A percentile compares a stretch with the other conserved stretches of the same genome.
These are phyloP conservation scores for Aurinia saxatilis DNA, from an alignment of 345 rosid species.

Conservation along the genomic window DNA sequence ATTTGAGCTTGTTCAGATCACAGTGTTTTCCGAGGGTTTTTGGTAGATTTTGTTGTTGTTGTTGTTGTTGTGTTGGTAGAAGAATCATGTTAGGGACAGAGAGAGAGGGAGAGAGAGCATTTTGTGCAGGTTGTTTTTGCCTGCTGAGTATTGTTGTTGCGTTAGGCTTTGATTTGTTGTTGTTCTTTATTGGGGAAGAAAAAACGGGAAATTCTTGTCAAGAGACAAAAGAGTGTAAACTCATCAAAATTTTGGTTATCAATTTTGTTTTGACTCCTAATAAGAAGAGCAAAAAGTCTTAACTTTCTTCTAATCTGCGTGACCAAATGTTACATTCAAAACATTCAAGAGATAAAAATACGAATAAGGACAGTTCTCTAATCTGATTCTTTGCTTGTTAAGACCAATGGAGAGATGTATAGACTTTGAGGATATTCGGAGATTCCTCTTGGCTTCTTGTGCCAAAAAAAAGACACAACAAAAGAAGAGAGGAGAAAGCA, in stretches of 20 bases:
- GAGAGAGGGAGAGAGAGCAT: background rate
- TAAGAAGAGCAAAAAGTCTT: too few relatives aligned
- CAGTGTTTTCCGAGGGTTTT: slow-evolving; percentile 16
- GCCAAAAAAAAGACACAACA: background rate
- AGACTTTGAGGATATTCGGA: slow-evolving; percentile 12
- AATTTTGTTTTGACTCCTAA: too few relatives aligned
- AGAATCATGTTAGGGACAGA: slow-evolving; percentile 15
- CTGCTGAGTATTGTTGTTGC: slow-evolving; percentile 1
- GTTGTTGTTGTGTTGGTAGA: slow-evolving; percentile 22
- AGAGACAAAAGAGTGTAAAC: slow-evolving; percentile 11
- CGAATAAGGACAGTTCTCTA: too few relatives aligned
- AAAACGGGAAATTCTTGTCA: background rate
- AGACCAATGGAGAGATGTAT: too few relatives aligned
- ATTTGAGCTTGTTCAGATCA: slow-evolving; percentile 18
- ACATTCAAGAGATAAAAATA: too few relatives aligned
- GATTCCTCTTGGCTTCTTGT: background rate
- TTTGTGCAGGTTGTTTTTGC: slow-evolving; percentile 16
- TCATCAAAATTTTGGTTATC: background rate
- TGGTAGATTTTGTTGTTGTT: slow-evolving; percentile 14
- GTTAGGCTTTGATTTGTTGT: too few relatives aligned
- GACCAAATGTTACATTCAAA: too few relatives aligned
- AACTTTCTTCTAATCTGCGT: too few relatives aligned
- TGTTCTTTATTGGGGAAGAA: slow-evolving; percentile 3
- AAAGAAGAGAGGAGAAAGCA: background rate
- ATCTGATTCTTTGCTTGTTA: too few relatives aligned